Evolutionary conservation across 73 alveolate genomes (phyloP), one percentile per base, ranked within the genome.

Genomic region (Blepharisma japonicum): DNA sequence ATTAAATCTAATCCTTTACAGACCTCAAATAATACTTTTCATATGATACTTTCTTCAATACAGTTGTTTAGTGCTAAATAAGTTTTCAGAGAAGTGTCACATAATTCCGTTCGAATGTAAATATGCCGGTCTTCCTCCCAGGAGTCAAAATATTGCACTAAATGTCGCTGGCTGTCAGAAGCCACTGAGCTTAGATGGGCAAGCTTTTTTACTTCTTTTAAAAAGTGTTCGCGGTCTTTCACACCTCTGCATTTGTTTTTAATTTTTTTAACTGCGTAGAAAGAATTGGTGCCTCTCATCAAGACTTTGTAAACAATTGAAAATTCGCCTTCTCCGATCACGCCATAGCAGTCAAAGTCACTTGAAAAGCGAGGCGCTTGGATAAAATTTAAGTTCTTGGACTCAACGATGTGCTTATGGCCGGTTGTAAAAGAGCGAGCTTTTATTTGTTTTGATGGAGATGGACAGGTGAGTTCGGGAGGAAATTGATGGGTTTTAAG

Each of bases 131-230:
- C 74, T 25, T 61, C 74, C 5, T 61, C 74, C 74, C 74, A 61
- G 23, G 74, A n/a, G 47, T 61, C 74, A 61, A 20, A 61, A 61
- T 61, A 61, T 61, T 61, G 14, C 74, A 61, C 74, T 14, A 61
- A 14, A 25, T 61, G 38, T 5, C 23, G 47, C 23, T 61, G 47
- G 11, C 47, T 39, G 14, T 39, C 74, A 14, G 74, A 14, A 18
- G 2, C 4, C 49, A n/a, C 74, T 20, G 74, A 61, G 4, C 74
- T 14, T 11, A 61, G n/a, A 14, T 14, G 39, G 47, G 74, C 74
- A 20, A 61, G 47, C 23, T 61, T 61, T 39, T 61, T 61, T 8
- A 61, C 23, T 25, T 61, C 74, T 8, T 61, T 61, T 39, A 61
- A 14, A 25, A 14, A 9, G 23, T 61, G 39, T 39, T 61, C 74